These are phyloP conservation scores for Vanilla planifolia DNA, from an alignment of 106 monocot genomes.

Conservation along the genomic window DNA sequence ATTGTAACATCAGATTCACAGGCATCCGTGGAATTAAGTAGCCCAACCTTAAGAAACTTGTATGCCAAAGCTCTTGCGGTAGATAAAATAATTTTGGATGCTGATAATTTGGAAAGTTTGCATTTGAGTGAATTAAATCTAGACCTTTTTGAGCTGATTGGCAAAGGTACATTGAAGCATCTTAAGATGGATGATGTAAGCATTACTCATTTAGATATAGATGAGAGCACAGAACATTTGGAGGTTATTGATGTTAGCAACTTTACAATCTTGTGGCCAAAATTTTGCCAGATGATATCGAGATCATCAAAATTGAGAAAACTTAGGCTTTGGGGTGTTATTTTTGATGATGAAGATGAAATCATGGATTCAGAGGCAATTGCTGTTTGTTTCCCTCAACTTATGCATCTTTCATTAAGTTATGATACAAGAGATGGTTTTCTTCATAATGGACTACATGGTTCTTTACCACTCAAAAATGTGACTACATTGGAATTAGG, in stretches of 20 bases:
- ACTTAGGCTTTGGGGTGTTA: constrained; percentile 83
- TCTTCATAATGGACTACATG: constrained; percentile 64
- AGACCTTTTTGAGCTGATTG: constrained; percentile 86
- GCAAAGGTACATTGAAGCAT: constrained; percentile 69
- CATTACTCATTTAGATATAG: constrained; percentile 87
- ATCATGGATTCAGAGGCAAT: constrained; percentile 77
- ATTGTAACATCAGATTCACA: constrained; percentile 81
- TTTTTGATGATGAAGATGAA: constrained; percentile 97
- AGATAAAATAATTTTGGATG: constrained; percentile 89
- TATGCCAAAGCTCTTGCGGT: constrained; percentile 60
- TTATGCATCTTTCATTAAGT: constrained; percentile 74
- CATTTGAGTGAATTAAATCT: constrained; percentile 79
- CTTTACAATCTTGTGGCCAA: constrained; percentile 86
- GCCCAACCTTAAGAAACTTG: constrained; percentile 65
- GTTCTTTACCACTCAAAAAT: constrained; percentile 54
- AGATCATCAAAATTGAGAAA: constrained; percentile 65
- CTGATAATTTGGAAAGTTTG: constrained; percentile 76
- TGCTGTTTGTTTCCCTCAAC: constrained; percentile 63
- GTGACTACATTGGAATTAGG: constrained; percentile 78
- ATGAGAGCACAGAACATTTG: constrained; percentile 67
- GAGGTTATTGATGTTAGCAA: constrained; percentile 86
- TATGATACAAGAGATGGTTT: constrained; percentile 79
- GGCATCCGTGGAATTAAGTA: constrained; percentile 71
- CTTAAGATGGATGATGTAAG: constrained; percentile 94
- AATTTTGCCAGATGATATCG: constrained; percentile 82